A percentile compares a stretch with the other conserved stretches of the same genome.
phyloP scores from a whole-genome alignment of 202 grass and related monocot genomes.

The Zizania palustris region DNA sequence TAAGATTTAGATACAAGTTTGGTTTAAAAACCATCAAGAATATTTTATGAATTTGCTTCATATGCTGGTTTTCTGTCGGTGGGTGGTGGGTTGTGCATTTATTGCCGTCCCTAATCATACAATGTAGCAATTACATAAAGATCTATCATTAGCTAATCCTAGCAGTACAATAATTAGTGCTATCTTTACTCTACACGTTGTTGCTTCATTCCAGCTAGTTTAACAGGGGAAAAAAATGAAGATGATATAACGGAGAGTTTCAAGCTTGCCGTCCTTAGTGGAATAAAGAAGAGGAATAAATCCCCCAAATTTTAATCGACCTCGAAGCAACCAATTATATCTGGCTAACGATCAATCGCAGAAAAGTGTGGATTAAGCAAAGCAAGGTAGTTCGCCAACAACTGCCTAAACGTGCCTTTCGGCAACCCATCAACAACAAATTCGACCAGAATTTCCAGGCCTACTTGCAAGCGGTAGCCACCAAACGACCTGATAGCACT shows the following conservation, averaged over 20 bases:
- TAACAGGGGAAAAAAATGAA: background rate
- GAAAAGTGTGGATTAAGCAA: slow-evolving; percentile 44
- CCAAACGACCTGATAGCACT: background rate
- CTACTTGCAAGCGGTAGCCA: slow-evolving; percentile 22
- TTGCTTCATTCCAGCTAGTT: background rate
- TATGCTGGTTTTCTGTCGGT: too few relatives aligned
- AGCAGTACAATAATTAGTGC: background rate
- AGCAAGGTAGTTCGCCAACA: slow-evolving; percentile 11
- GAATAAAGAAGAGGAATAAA: background rate
- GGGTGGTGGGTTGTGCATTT: too few relatives aligned
- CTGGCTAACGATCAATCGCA: background rate
- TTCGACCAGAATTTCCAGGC: slow-evolving; percentile 14
- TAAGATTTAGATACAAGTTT: too few relatives aligned
- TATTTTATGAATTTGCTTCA: too few relatives aligned
- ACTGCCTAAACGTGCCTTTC: slow-evolving; percentile 43
- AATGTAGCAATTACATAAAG: too few relatives aligned
- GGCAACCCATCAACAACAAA: slow-evolving; percentile 37
- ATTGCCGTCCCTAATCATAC: too few relatives aligned
- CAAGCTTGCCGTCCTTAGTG: background rate
- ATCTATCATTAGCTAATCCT: background rate
- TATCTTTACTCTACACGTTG: background rate
- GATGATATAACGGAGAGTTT: background rate
- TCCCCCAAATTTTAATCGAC: slow-evolving; percentile 22
- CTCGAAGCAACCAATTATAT: background rate
- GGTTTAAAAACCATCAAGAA: too few relatives aligned